Evolutionary conservation across 2,329 filamentous ascomycete species (phyloP).

Genomic region (Periconia macrospinosa): DNA sequence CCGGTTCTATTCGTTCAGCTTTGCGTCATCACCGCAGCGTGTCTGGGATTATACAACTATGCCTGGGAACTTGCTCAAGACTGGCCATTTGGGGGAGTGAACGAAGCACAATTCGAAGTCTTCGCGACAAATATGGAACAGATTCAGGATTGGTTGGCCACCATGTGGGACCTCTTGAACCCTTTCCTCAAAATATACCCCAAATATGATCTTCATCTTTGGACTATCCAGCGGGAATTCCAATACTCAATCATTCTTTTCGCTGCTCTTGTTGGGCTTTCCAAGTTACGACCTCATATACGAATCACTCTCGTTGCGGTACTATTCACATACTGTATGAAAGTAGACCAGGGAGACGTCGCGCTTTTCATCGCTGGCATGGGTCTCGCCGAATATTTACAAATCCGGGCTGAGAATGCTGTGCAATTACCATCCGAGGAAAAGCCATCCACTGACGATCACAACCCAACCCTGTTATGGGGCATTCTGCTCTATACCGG

Average conservation of each 20-base stretch:
- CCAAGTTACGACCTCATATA: constrained; percentile 14
- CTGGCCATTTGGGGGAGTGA: constrained; percentile 21
- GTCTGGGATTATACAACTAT: constrained; percentile 18
- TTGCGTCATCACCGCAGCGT: constrained; percentile 22
- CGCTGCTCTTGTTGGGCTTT: constrained; percentile 16
- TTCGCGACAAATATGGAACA: constrained; percentile 12
- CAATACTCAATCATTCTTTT: constrained; percentile 28
- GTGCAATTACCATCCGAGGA: neutral
- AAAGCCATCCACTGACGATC: neutral
- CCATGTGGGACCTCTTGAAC: constrained; percentile 19
- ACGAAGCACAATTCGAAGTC: constrained; percentile 9
- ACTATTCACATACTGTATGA: constrained; percentile 20
- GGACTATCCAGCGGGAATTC: constrained; percentile 31
- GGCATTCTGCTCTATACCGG: constrained; percentile 46
- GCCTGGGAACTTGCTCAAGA: constrained; percentile 12
- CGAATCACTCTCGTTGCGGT: constrained; percentile 9
- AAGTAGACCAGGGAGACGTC: constrained; percentile 18
- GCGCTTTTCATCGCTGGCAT: constrained; percentile 27
- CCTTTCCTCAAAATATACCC: constrained; percentile 13
- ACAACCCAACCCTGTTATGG: constrained; percentile 2
- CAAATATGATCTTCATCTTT: constrained; percentile 27
- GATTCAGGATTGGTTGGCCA: constrained; percentile 15
- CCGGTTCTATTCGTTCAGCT: constrained; percentile 57
- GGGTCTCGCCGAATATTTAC: constrained; percentile 20
- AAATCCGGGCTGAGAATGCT: constrained; percentile 13